Conservation (phyloP, 2,329 filamentous ascomycete genomes). For the Coniochaeta sp. region DNA sequence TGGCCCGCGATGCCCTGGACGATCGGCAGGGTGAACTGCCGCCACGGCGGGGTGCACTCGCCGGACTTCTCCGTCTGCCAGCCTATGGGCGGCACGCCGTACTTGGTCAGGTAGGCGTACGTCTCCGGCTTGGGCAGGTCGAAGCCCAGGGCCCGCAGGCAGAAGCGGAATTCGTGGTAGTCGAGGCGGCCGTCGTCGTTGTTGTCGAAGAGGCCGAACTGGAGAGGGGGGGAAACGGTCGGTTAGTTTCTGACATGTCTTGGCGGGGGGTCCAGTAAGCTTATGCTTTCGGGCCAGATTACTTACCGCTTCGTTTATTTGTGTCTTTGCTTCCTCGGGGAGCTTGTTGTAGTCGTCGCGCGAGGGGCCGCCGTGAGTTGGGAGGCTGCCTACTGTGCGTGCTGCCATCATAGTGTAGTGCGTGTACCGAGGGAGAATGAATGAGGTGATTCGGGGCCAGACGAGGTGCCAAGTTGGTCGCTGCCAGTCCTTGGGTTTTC, state of each 20-base stretch:
- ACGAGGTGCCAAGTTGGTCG: not conserved
- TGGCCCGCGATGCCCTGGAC: conserved; percentile 74
- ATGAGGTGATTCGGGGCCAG: not conserved
- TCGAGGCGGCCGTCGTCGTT: conserved; percentile 92
- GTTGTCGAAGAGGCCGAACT: conserved; percentile 95
- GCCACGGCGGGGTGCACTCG: conserved; percentile 53
- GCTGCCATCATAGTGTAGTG: not conserved
- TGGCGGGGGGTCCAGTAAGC: no score
- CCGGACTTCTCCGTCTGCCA: conserved; percentile 38
- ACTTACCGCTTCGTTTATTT: conserved; percentile 87
- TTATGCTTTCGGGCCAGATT: no score
- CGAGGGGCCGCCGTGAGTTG: conserved; percentile 12
- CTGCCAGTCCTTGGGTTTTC: not conserved
- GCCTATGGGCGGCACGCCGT: conserved; percentile 64
- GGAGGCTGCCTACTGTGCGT: not conserved
- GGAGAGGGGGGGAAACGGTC: not conserved
- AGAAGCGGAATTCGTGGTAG: conserved; percentile 97
- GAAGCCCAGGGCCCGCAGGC: conserved; percentile 91
- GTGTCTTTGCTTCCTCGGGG: conserved; percentile 82
- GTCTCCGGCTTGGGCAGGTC: conserved; percentile 83
- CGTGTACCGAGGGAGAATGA: not conserved
- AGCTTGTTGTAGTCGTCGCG: conserved; percentile 36
- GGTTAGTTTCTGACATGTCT: no score
- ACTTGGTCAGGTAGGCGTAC: conserved; percentile 69
- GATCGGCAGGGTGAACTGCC: conserved; percentile 64